Conservation (phyloP, 208 protist species). For the Angomonas desouzai region DNA sequence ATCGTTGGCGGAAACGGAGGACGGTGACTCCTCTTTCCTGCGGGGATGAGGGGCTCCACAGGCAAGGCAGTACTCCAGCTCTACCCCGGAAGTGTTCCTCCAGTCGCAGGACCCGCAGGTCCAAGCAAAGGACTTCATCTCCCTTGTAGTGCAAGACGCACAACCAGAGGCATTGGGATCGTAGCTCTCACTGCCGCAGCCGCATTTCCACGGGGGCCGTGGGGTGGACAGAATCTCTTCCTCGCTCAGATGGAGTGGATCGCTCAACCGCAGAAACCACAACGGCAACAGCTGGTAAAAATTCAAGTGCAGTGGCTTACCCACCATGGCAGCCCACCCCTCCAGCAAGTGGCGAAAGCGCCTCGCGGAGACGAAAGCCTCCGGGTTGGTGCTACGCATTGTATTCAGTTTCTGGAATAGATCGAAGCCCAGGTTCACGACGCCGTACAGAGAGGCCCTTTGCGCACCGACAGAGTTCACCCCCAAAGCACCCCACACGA, state of each 20-base stretch:
- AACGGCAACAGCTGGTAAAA: constrained; percentile 13
- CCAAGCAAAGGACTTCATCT: constrained; percentile 44
- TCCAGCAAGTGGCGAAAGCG: constrained; percentile 23
- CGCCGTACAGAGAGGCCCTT: constrained; percentile 28
- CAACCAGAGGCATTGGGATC: background rate
- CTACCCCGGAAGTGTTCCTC: constrained; percentile 26
- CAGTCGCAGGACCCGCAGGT: constrained; percentile 48
- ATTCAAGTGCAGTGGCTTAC: constrained; percentile 31
- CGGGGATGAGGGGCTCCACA: constrained; percentile 52
- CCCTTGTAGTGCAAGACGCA: background rate
- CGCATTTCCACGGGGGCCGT: constrained; percentile 33
- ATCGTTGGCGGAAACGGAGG: background rate
- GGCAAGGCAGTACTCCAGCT: constrained; percentile 34
- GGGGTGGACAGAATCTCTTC: background rate
- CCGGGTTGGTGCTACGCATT: background rate
- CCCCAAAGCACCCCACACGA: constrained; percentile 19
- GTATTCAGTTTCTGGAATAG: constrained; percentile 13
- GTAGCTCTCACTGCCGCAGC: constrained; percentile 38
- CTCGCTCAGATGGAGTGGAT: background rate
- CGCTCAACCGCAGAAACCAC: constrained; percentile 1
- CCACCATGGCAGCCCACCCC: constrained; percentile 23
- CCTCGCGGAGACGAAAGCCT: constrained; percentile 10
- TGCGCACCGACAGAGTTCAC: background rate
- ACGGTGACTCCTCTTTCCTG: background rate
- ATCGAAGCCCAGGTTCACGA: constrained; percentile 28